Evolutionary conservation across 371 early-diverging fungal species (phyloP).

Genomic region (Mortierella sp.): DNA sequence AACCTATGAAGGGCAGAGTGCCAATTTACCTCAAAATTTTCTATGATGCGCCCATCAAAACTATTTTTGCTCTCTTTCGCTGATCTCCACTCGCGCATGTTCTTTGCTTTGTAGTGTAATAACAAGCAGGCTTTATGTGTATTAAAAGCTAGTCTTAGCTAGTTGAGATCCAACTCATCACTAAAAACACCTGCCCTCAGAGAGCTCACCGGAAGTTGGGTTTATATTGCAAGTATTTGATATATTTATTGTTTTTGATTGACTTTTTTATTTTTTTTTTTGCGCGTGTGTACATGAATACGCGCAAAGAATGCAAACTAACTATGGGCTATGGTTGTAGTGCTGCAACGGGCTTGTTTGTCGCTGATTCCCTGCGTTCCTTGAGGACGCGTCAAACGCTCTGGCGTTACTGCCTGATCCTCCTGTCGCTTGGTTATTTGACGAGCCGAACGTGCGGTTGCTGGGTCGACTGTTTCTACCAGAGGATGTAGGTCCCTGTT

Average conservation of each 20-base stretch:
- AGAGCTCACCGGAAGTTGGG: no score
- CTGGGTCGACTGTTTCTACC: slow-evolving; percentile 28
- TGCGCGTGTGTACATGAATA: no score
- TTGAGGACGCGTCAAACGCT: neutral
- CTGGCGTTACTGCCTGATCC: slow-evolving; percentile 8
- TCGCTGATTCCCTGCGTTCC: slow-evolving; percentile 5
- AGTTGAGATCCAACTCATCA: no score
- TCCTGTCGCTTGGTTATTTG: slow-evolving; percentile 2
- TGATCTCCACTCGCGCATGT: no score
- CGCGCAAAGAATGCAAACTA: slow-evolving; percentile 6
- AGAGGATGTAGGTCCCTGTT: neutral
- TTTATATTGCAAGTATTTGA: no score
- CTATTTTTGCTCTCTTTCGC: no score
- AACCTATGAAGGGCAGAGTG: neutral
- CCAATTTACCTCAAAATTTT: neutral
- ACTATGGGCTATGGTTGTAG: neutral
- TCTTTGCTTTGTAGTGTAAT: no score
- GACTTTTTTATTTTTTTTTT: slow-evolving; percentile 30
- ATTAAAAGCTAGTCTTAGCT: no score
- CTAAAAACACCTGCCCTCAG: no score
- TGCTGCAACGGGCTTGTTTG: slow-evolving; percentile 23
- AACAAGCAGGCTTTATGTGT: no score
- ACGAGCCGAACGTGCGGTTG: slow-evolving; percentile 34
- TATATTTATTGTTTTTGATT: neutral
- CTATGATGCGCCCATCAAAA: no score